Evolutionary conservation across 139 green algal genomes (phyloP), one percentile per base, ranked within the genome.

Genomic region (Closterium sp.): DNA sequence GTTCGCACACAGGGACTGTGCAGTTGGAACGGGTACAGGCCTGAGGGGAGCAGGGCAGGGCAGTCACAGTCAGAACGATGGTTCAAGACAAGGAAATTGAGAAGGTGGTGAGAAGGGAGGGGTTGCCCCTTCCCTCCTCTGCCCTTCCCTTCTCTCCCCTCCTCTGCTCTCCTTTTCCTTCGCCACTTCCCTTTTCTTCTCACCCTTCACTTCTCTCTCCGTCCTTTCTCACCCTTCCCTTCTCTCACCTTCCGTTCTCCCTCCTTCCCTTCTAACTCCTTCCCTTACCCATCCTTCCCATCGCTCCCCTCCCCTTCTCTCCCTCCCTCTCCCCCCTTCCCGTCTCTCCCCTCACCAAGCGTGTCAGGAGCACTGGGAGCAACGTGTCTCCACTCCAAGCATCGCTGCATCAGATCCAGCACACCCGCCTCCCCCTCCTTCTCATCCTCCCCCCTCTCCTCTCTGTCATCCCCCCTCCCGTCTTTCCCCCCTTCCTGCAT

Each of bases 341-440:
- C 84, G 17, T 2, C 6, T 24, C 84, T 24, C 84, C 9, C 84
- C 28, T 31, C n/a, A 32, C 84, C 84, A 4, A 99, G 97, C 10
- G 98, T 99, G 95, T 99, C 98, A n/a, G 98, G 98, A 2, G 97
- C 97, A 32, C 97, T 99, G 85, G 98, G 98, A 0, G 96, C 96
- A 31, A 99, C 38, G 95, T 99, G 98, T 28, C 97, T 95, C 96
- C 97, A 99, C 17, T 91, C 45, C 87, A 99, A 96, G 32, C 96
- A 96, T 5, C 21, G 38, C 50, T 96, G 95, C 94, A 99, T 91
- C 32, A 98, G 89, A 17, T 94, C 94, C n/a, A 98, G 21, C 19
- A 93, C 89, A 42, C 96, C 94, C 22, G 96, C 95, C 28, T 87
- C 89, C 29, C 93, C 91, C 0, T 89, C 95, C 93, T 97, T 97